Evolutionary conservation across 768 basidiomycete species (phyloP).

Genomic region (Agaricus blazei): DNA sequence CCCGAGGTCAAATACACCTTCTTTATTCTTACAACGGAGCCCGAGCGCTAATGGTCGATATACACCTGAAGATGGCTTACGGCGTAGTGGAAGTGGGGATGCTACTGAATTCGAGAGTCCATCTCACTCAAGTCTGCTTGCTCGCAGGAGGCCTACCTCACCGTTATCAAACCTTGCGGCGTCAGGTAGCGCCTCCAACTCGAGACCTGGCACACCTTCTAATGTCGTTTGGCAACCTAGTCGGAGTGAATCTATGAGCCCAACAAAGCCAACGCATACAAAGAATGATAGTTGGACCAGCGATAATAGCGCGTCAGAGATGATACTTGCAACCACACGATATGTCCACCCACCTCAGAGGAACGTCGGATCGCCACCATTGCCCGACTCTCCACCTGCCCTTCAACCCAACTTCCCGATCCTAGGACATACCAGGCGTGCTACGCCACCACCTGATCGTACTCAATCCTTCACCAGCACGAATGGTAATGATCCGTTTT

Average conservation of each 20-base stretch:
- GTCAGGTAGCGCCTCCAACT: constrained; percentile 22
- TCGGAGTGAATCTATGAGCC: constrained; percentile 13
- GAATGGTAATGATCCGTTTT: constrained; percentile 6
- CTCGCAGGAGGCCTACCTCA: constrained; percentile 64
- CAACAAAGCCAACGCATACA: constrained; percentile 33
- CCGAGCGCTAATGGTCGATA: constrained; percentile 50
- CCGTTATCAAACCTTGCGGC: constrained; percentile 44
- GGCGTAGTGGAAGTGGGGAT: constrained; percentile 23
- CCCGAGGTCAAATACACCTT: constrained; percentile 44
- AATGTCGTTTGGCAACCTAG: constrained; percentile 65
- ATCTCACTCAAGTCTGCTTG: constrained; percentile 46
- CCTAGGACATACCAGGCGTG: neutral
- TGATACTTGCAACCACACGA: neutral
- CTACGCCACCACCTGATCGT: constrained; percentile 7
- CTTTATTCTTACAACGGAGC: constrained; percentile 55
- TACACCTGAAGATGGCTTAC: constrained; percentile 50
- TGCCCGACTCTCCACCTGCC: neutral
- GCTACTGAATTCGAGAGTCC: constrained; percentile 40
- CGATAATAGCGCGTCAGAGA: constrained; percentile 18
- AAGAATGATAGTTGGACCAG: constrained; percentile 58
- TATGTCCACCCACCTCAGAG: constrained; percentile 1
- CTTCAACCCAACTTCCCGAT: neutral
- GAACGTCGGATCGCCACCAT: neutral
- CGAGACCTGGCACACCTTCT: constrained; percentile 65
- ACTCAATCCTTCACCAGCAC: neutral